Percentiles rank a stretch among this genome's conserved stretches.
These are phyloP conservation scores for Cladorrhinum sp. DNA, from an alignment of 2,329 filamentous ascomycete species.

Conservation along the genomic window DNA sequence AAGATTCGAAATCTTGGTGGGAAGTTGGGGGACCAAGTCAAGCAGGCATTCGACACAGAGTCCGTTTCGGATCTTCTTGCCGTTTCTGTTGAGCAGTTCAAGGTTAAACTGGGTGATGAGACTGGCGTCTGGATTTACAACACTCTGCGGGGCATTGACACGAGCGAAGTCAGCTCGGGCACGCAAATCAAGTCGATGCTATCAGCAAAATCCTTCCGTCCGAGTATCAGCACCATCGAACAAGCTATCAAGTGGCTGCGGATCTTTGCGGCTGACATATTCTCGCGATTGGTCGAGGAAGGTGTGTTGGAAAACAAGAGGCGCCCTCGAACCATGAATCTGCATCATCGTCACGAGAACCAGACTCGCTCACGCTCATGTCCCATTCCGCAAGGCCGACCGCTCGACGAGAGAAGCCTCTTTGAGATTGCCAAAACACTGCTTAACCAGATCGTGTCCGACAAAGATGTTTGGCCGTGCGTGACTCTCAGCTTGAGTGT, in stretches of 20 bases:
- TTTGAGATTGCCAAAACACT: constrained; percentile 75
- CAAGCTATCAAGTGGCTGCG: constrained; percentile 82
- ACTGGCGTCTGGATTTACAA: constrained; percentile 83
- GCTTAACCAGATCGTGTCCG: constrained; percentile 71
- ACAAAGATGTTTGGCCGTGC: constrained; percentile 85
- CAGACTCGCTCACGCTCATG: constrained; percentile 73
- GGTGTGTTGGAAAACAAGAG: constrained; percentile 84
- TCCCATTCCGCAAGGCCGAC: constrained; percentile 72
- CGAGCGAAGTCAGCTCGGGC: constrained; percentile 81
- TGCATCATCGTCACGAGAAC: constrained; percentile 73
- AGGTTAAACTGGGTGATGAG: constrained; percentile 75
- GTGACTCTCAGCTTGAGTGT: constrained; percentile 86
- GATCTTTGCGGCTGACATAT: constrained; percentile 91
- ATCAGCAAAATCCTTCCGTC: constrained; percentile 91
- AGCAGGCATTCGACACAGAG: constrained; percentile 77
- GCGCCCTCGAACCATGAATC: constrained; percentile 77
- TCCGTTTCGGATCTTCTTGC: constrained; percentile 70
- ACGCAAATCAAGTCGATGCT: constrained; percentile 98
- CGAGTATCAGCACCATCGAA: constrained; percentile 72
- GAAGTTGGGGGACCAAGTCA: constrained; percentile 85
- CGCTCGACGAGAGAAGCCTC: constrained; percentile 67
- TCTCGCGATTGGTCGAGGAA: constrained; percentile 83
- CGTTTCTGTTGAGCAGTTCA: constrained; percentile 71
- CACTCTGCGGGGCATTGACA: constrained; percentile 80
- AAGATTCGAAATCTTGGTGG: constrained; percentile 95